These are phyloP conservation scores for Torulaspora gathmanii DNA, from an alignment of 805 yeast genomes.

Conservation along the genomic window DNA sequence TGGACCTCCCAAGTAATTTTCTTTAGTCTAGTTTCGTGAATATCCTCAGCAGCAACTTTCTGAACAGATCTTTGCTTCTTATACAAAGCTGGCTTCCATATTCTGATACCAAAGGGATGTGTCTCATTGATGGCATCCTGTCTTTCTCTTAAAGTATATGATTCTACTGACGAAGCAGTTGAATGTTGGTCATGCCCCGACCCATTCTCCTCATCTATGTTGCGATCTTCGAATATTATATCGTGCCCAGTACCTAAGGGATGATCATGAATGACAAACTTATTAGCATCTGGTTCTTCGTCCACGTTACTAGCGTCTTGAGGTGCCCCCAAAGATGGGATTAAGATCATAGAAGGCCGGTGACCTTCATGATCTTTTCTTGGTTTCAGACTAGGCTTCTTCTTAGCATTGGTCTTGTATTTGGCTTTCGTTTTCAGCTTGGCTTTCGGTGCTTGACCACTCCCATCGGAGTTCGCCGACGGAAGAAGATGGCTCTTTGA, in stretches of 20 bases:
- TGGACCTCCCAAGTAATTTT: conserved; percentile 57
- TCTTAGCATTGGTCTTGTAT: conserved; percentile 1
- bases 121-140: conserved; percentile 95
- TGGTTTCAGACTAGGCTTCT: neutral
- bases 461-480: conserved; percentile 6
- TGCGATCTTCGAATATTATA: conserved; percentile 16
- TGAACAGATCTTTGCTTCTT: conserved; percentile 91
- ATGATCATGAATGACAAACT: conserved; percentile 20
- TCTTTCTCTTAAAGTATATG: conserved; percentile 83
- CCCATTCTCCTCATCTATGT: conserved; percentile 15
- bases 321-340: conserved; percentile 2
- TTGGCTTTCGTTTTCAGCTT: conserved; percentile 1
- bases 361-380: neutral
- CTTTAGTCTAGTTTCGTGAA: conserved; percentile 65
- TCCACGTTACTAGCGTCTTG: conserved; percentile 6
- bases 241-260: conserved; percentile 12
- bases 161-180: conserved; percentile 54
- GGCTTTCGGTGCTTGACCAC: neutral
- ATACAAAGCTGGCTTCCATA: conserved; percentile 97
- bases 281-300: conserved; percentile 6
- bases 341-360: neutral
- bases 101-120: conserved; percentile 96
- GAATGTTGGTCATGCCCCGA: conserved; percentile 31
- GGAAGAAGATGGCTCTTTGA: conserved; percentile 6
- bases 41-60: conserved; percentile 84